Evolutionary conservation across 2,329 filamentous ascomycete species (phyloP).

Genomic region (Fusarium longipes): DNA sequence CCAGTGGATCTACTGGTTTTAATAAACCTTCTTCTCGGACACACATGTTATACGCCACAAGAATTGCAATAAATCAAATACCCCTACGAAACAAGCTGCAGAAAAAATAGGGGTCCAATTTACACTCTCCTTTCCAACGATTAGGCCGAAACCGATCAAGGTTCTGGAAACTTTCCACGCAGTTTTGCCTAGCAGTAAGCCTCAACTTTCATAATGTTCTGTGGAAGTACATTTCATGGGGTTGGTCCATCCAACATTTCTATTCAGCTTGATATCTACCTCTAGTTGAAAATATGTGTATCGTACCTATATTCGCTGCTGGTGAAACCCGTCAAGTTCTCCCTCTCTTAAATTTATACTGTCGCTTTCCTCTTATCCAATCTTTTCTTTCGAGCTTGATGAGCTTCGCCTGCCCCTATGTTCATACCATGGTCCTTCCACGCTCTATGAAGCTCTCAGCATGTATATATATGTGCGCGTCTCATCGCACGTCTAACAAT

Average conservation of each 20-base stretch:
- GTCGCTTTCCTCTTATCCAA: constrained; percentile 31
- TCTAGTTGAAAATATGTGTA: constrained; percentile 17
- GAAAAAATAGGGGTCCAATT: constrained; percentile 41
- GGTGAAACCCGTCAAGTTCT: constrained; percentile 21
- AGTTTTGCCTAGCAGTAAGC: background rate
- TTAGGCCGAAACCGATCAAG: background rate
- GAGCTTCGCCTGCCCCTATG: constrained; percentile 9
- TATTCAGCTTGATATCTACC: constrained; percentile 28
- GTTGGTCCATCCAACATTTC: constrained; percentile 15
- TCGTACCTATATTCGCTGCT: constrained; percentile 18
- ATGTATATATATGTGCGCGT: constrained; percentile 33
- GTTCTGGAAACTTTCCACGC: background rate
- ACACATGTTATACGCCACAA: background rate
- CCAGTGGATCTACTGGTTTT: background rate
- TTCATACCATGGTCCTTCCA: constrained; percentile 28
- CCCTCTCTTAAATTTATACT: constrained; percentile 35
- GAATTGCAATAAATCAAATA: background rate
- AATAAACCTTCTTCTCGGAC: background rate
- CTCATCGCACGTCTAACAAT: constrained; percentile 14
- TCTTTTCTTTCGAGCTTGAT: constrained; percentile 17
- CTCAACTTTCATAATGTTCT: background rate
- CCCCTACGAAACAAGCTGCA: background rate
- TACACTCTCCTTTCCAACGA: constrained; percentile 34
- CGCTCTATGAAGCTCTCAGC: constrained; percentile 28
- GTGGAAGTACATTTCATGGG: background rate